phyloP scores from a whole-genome alignment of 2,329 filamentous ascomycete species.

The Epichloe coenophiala region DNA sequence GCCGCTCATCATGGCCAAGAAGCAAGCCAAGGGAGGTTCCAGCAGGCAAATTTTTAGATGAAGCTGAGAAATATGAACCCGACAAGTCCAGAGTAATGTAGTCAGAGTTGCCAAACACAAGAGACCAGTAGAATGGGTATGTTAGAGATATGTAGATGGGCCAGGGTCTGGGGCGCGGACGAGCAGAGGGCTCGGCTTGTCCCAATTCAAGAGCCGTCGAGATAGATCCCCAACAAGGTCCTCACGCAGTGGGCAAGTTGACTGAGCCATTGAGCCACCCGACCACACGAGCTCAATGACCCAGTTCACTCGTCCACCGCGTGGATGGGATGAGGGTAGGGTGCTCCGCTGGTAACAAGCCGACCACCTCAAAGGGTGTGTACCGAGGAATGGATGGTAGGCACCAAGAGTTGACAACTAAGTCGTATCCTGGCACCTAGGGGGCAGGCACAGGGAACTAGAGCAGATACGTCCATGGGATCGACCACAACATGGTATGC shows the following conservation, averaged over 20 bases:
- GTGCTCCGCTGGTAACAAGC: not conserved
- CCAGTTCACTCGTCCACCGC: too few relatives aligned
- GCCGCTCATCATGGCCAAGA: not conserved
- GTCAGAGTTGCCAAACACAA: not conserved
- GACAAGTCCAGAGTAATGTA: not conserved
- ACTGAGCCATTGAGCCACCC: too few relatives aligned
- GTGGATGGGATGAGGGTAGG: not conserved
- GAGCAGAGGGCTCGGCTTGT: slow-evolving; percentile 1
- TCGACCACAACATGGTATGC: not conserved
- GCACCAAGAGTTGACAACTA: not conserved
- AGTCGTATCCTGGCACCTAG: not conserved
- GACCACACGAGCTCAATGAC: too few relatives aligned
- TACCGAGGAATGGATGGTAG: not conserved
- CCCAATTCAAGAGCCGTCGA: slow-evolving; percentile 6
- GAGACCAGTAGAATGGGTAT: slow-evolving; percentile 7
- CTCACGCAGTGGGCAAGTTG: not conserved
- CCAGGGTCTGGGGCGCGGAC: slow-evolving; percentile 2
- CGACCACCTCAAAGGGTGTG: slow-evolving; percentile 1
- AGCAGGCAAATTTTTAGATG: not conserved
- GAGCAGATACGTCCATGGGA: not conserved
- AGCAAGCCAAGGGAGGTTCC: not conserved
- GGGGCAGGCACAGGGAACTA: not conserved
- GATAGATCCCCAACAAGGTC: slow-evolving; percentile 6
- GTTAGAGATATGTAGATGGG: slow-evolving; percentile 1
- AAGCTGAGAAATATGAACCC: not conserved